Base-by-base conservation (phyloP, 1,139 yeast species). In the Yamadazyma buinensis region DNA sequence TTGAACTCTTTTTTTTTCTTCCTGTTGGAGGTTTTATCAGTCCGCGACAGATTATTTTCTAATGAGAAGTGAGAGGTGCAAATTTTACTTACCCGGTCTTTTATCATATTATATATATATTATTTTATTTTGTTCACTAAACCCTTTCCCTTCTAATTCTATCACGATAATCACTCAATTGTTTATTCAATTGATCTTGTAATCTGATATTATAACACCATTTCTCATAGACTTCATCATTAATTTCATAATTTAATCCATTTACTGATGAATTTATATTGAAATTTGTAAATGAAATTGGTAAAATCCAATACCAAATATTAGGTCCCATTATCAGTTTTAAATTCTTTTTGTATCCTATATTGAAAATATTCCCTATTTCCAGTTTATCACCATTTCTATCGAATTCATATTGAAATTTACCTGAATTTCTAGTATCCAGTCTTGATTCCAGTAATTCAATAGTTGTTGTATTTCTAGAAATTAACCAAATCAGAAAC, bases 401-500 rank as follows among this genome's bases (percentile, higher is more conserved):
- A 40, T 67, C 70, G 37, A 72, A 61, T 38, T 62, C 64, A 42
- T 67, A 67, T 32, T 54, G 57, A 42, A 57, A 59, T 18, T 43
- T 44, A 10, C 40, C 45, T 21, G 39, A 38, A 21, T 11, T 11
- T 3, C 71, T 61, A 44, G 73, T 74, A 30, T 43, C 47, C 64
- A 67, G 60, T 24, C 81, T 63, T 22, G 69, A 69, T 29, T 70
- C 67, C 59, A 84, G 81, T 34, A 79, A 65, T 57, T 92, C 99
- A 19, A 92, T 72, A 0, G 97, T 92, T 9, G 97, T 88, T 39
- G 67, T 64, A 56, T 92, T 92, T 8, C 55, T 58, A 13, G 76
- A 41, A 10, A 85, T 56, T 46, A 85, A 69, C 47, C 76, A 86
- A 3, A 80, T 39, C 36, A 83, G 75, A 53, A 83, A 82, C 1